These are phyloP conservation scores for Stephanodiscus triporus DNA, from an alignment of 108 stramenopile species.

Conservation along the genomic window DNA sequence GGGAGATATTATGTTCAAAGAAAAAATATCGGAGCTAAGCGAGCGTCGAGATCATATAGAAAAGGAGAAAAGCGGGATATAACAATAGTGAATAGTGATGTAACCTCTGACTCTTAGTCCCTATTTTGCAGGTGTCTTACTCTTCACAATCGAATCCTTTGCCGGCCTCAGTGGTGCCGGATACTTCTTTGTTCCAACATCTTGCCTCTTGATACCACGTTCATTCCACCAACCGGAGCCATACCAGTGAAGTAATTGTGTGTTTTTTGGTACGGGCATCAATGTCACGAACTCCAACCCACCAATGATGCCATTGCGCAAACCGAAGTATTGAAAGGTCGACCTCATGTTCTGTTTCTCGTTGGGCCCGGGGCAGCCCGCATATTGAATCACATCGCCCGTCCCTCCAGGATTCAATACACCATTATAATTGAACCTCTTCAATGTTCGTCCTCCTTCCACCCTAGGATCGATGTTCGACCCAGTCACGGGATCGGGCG, in stretches of 20 bases:
- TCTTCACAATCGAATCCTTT: not conserved
- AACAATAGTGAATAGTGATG: no score
- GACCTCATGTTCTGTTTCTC: constrained; percentile 70
- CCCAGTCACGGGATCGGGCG: constrained; percentile 59
- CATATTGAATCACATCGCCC: constrained; percentile 68
- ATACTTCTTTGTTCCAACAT: constrained; percentile 66
- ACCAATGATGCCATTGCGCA: constrained; percentile 58
- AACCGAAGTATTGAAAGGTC: constrained; percentile 71
- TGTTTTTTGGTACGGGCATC: constrained; percentile 58
- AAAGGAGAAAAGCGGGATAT: not conserved
- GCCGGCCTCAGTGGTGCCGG: constrained; percentile 55
- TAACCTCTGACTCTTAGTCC: not conserved
- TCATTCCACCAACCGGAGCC: constrained; percentile 68
- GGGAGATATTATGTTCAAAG: constrained; percentile 47
- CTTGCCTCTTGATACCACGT: constrained; percentile 51
- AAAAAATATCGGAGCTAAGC: constrained; percentile 41
- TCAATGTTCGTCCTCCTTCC: constrained; percentile 43
- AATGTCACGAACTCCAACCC: constrained; percentile 68
- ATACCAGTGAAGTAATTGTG: constrained; percentile 71
- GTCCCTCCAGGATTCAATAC: constrained; percentile 64
- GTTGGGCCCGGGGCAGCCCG: constrained; percentile 65
- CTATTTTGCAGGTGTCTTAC: not conserved
- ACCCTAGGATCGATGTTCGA: constrained; percentile 48
- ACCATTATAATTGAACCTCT: constrained; percentile 67
- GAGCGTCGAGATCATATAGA: not conserved